Evolutionary conservation across 225 moss, liverwort and hornwort genomes (phyloP).

Genomic region (Sphagnum tenellum): DNA sequence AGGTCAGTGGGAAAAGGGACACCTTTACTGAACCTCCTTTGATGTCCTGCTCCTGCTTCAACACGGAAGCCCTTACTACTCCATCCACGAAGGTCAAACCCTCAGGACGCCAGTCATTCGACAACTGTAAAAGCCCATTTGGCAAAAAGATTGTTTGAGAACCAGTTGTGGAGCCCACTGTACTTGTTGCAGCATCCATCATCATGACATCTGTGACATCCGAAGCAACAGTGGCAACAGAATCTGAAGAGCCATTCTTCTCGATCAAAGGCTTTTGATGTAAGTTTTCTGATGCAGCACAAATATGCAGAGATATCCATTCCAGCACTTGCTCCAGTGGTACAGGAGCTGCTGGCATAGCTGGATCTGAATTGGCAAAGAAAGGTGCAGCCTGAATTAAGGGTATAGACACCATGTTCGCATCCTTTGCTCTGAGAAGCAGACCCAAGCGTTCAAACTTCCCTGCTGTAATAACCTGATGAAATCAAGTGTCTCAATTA

Average conservation of each 20-base stretch:
- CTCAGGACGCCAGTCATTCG: slow-evolving; percentile 78
- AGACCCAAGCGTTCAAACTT: slow-evolving; percentile 84
- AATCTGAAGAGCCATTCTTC: slow-evolving; percentile 40
- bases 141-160: slow-evolving; percentile 47
- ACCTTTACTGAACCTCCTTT: slow-evolving; percentile 80
- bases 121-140: slow-evolving; percentile 55
- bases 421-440: slow-evolving; percentile 76
- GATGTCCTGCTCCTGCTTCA: slow-evolving; percentile 75
- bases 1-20: not conserved
- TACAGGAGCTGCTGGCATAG: slow-evolving; percentile 94
- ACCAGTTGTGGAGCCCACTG: slow-evolving; percentile 41
- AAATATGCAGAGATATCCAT: slow-evolving; percentile 80
- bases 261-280: slow-evolving; percentile 27
- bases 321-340: slow-evolving; percentile 75
- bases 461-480: slow-evolving; percentile 78
- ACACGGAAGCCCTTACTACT: slow-evolving; percentile 65
- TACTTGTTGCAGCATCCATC: slow-evolving; percentile 52
- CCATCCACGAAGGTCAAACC: slow-evolving; percentile 89
- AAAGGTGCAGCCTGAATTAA: slow-evolving; percentile 86
- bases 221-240: slow-evolving; percentile 41
- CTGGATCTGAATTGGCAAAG: slow-evolving; percentile 94
- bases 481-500: not conserved
- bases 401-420: slow-evolving; percentile 43
- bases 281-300: slow-evolving; percentile 55
- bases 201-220: slow-evolving; percentile 93